phyloP scores from a whole-genome alignment of 148 eudicot genomes.

The Cornus florida region DNA sequence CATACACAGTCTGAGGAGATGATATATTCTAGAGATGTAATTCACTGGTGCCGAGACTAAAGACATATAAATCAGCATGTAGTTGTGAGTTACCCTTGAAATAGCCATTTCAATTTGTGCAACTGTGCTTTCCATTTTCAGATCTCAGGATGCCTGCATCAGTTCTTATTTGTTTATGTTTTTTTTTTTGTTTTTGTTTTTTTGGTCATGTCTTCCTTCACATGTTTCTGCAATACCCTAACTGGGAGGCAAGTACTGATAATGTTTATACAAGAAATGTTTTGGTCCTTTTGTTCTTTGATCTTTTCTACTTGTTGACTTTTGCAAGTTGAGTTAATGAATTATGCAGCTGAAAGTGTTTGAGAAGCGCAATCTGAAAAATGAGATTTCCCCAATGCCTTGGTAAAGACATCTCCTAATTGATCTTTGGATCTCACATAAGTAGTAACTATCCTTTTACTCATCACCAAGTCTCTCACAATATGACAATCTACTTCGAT shows the following conservation, averaged over 20 bases:
- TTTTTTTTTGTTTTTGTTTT: neutral
- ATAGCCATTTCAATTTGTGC: neutral
- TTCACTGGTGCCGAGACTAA: slow-evolving; percentile 2
- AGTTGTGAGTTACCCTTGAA: slow-evolving; percentile 9
- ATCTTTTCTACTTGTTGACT: neutral
- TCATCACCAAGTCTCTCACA: too few species aligned
- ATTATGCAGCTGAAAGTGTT: neutral
- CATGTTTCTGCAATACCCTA: slow-evolving; percentile 6
- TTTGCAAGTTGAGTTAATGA: neutral
- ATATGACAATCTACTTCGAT: too few species aligned
- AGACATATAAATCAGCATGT: slow-evolving; percentile 3
- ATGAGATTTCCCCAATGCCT: too few species aligned
- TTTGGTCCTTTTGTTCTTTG: neutral
- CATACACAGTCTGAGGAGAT: slow-evolving; percentile 52
- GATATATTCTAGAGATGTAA: neutral
- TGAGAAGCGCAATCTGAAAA: neutral
- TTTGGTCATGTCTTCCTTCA: neutral
- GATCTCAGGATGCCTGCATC: slow-evolving; percentile 1
- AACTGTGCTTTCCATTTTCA: slow-evolving; percentile 9
- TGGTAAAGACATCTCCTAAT: too few species aligned
- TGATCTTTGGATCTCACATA: too few species aligned
- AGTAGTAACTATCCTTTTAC: too few species aligned
- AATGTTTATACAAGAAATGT: neutral
- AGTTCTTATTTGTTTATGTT: neutral
- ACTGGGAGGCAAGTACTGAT: slow-evolving; percentile 1